These are phyloP conservation scores for Corylus americana DNA, from an alignment of 306 rosid species.

Conservation along the genomic window DNA sequence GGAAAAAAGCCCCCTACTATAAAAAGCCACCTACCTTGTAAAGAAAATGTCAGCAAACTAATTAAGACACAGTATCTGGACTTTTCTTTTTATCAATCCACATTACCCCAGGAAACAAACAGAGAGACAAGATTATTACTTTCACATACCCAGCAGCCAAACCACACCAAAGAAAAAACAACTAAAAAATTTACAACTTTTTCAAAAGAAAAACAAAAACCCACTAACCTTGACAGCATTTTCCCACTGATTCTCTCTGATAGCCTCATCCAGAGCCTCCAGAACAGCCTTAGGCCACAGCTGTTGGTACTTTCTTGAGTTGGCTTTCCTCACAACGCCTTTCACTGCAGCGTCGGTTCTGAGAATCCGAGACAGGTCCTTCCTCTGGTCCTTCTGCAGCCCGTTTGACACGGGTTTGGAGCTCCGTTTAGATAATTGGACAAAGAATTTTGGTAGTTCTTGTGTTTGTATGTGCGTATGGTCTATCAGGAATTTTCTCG, in stretches of 20 bases:
- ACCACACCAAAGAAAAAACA: neutral
- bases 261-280: slow-evolving; percentile 81
- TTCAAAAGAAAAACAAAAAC: neutral
- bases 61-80: neutral
- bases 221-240: slow-evolving; percentile 65
- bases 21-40: neutral
- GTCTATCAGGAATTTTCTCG: slow-evolving; percentile 27
- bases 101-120: neutral
- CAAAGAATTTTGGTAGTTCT: slow-evolving; percentile 21
- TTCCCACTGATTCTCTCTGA: slow-evolving; percentile 49
- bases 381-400: slow-evolving; percentile 52
- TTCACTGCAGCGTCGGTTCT: slow-evolving; percentile 82
- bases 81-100: neutral
- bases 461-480: neutral
- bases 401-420: slow-evolving; percentile 35
- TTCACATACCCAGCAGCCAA: neutral
- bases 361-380: slow-evolving; percentile 77
- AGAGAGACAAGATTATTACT: neutral
- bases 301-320: slow-evolving; percentile 59
- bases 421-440: slow-evolving; percentile 46
- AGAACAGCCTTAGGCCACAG: slow-evolving; percentile 85
- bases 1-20: neutral
- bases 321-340: slow-evolving; percentile 62
- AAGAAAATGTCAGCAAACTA: neutral
- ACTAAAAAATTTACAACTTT: neutral